These are phyloP conservation scores for Elsinoe australis DNA, from an alignment of 2,329 filamentous ascomycete genomes.

Conservation along the genomic window DNA sequence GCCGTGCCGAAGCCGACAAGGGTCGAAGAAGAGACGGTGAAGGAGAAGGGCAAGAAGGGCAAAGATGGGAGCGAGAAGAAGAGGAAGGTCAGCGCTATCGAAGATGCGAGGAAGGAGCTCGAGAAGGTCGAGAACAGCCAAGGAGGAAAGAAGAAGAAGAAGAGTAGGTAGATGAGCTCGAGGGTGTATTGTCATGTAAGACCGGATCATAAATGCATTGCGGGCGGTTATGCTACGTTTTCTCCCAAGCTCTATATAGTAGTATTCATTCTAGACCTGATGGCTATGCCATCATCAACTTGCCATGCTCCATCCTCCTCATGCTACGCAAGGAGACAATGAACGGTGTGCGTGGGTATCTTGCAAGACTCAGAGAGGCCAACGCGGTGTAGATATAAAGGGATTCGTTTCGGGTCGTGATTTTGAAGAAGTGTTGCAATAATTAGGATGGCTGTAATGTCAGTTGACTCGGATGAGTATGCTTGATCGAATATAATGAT, in stretches of 20 bases:
- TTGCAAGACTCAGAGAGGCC: neutral
- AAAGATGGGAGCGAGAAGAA: conserved; percentile 27
- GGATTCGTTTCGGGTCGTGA: conserved; percentile 3
- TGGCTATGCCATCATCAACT: too few relatives aligned
- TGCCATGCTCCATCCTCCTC: too few relatives aligned
- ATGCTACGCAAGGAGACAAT: neutral
- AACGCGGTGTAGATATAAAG: neutral
- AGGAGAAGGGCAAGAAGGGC: conserved; percentile 22
- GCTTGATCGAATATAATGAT: too few relatives aligned
- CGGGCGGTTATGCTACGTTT: too few relatives aligned
- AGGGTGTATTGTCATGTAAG: too few relatives aligned
- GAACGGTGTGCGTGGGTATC: neutral
- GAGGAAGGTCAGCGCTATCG: conserved; percentile 13
- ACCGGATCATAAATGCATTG: too few relatives aligned
- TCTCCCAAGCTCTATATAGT: too few relatives aligned
- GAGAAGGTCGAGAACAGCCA: conserved; percentile 9
- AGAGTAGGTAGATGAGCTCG: conserved; percentile 1
- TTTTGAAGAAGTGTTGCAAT: too few relatives aligned
- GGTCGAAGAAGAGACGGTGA: conserved; percentile 31
- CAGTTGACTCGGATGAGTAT: too few relatives aligned
- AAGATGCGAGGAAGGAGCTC: conserved; percentile 14
- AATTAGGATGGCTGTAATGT: too few relatives aligned
- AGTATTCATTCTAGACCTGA: too few relatives aligned
- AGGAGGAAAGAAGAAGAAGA: conserved; percentile 11
- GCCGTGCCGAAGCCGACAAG: conserved; percentile 48